Evolutionary conservation across 2,329 filamentous ascomycete species (phyloP).

Genomic region (Byssochlamys sp.): DNA sequence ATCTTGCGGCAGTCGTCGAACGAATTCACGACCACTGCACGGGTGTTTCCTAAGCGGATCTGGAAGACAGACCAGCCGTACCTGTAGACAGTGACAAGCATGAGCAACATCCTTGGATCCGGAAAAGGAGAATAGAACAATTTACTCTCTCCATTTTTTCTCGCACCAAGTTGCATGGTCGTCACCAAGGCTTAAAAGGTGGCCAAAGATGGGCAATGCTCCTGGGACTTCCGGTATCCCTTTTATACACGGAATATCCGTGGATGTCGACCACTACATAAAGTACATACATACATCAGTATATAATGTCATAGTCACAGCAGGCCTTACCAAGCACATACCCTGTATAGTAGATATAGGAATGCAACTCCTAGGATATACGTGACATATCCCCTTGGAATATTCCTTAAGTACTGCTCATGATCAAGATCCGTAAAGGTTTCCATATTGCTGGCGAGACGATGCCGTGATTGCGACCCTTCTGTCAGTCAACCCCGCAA

Average conservation of each 20-base stretch:
- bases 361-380: background rate
- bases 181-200: conserved; percentile 47
- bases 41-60: conserved; percentile 30
- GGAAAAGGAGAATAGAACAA: background rate
- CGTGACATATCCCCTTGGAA: background rate
- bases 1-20: conserved; percentile 58
- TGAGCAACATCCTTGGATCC: background rate
- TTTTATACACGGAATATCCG: conserved; percentile 48
- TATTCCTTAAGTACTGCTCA: background rate
- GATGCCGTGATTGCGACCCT: background rate
- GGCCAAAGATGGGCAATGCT: conserved; percentile 47
- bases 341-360: background rate
- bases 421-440: background rate
- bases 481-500: too few relatives aligned
- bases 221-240: conserved; percentile 49
- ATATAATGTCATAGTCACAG: background rate
- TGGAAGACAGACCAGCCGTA: conserved; percentile 44
- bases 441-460: background rate
- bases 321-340: background rate
- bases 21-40: conserved; percentile 63
- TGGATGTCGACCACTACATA: conserved; percentile 13
- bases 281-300: background rate
- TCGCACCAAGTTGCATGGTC: conserved; percentile 45
- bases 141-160: conserved; percentile 45
- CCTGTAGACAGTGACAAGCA: background rate